Base-by-base conservation (phyloP, 352 stramenopile genomes). In the Globisporangium acanthophoron region DNA sequence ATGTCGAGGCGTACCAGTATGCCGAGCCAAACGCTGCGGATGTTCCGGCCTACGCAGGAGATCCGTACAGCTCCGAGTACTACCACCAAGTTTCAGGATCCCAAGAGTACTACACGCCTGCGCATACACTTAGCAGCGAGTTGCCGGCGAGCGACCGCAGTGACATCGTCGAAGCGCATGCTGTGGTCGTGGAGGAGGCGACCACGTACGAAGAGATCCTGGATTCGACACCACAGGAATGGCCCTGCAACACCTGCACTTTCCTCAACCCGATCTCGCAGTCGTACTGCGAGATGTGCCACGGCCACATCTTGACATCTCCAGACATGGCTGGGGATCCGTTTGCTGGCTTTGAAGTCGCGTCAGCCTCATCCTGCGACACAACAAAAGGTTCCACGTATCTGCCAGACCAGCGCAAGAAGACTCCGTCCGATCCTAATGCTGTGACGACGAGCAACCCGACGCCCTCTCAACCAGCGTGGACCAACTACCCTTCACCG, bases 231-330 rank as follows among this genome's bases (percentile, higher is more conserved):
- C 35, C 21, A 15, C 21, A n/a, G 29, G 49, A 55, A 29, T 52
- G 40, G 45, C 15, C 3, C 43, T 40, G 54, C 53, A n/a, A 66
- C 49, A n/a, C 83, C 56, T 87, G 78, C 60, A 87, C 78, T 6
- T 88, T 67, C 54, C 39, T 74, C 13, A 88, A 88, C 51, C 35
- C 70, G n/a, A 71, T 84, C 52, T 71, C 63, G 29, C 67, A 71
- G n/a, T 72, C 76, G 2, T 88, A 87, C 62, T 88, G 78, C 15
- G 74, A 80, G 27, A 74, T 88, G 62, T 88, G 78, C 43, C 59
- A 70, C 16, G 73, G 70, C 16, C 78, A 87, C 54, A 77, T 83
- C 18, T 88, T 72, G 2, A 15, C 44, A 4, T 52, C 57, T 9
- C n/a, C 49, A 2, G 24, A 59, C 16, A 58, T 40, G 41, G n/a